These are phyloP conservation scores for Fusarium pseudonygamai DNA, from an alignment of 2,329 filamentous ascomycete genomes.

Conservation along the genomic window DNA sequence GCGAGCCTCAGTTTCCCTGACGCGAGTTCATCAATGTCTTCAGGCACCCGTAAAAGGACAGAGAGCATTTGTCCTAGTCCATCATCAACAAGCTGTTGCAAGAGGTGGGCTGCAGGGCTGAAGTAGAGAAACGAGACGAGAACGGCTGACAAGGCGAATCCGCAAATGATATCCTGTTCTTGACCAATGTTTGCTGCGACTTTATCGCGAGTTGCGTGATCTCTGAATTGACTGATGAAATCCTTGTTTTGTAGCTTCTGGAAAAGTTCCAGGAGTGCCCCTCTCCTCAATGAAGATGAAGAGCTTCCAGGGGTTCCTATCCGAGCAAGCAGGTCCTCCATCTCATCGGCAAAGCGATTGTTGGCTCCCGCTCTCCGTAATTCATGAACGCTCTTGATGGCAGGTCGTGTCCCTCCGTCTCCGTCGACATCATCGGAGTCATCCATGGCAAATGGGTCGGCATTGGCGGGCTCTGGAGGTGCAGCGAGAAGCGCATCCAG, in stretches of 20 bases:
- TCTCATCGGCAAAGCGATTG: constrained; percentile 71
- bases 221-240: constrained; percentile 76
- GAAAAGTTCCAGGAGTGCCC: constrained; percentile 68
- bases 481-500: constrained; percentile 38
- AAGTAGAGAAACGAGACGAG: constrained; percentile 69
- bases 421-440: constrained; percentile 49
- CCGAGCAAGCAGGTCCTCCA: constrained; percentile 70
- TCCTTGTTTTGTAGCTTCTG: constrained; percentile 68
- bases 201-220: constrained; percentile 75
- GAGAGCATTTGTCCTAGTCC: constrained; percentile 65
- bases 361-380: constrained; percentile 72
- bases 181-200: constrained; percentile 70
- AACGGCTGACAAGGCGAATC: constrained; percentile 71
- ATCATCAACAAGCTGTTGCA: constrained; percentile 65
- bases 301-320: constrained; percentile 62
- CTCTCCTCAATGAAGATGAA: constrained; percentile 63
- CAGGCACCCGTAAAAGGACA: constrained; percentile 60
- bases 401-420: constrained; percentile 56
- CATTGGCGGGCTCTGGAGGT: constrained; percentile 34
- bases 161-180: constrained; percentile 68
- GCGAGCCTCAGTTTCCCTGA: constrained; percentile 75
- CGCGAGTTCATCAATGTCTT: constrained; percentile 68
- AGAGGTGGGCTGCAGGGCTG: constrained; percentile 67
- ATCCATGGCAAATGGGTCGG: constrained; percentile 40
- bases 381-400: constrained; percentile 72